A percentile compares a stretch with the other conserved stretches of the same genome.
These are phyloP conservation scores for Mucor velutinosus DNA, from an alignment of 371 early-diverging fungal genomes.

Conservation along the genomic window DNA sequence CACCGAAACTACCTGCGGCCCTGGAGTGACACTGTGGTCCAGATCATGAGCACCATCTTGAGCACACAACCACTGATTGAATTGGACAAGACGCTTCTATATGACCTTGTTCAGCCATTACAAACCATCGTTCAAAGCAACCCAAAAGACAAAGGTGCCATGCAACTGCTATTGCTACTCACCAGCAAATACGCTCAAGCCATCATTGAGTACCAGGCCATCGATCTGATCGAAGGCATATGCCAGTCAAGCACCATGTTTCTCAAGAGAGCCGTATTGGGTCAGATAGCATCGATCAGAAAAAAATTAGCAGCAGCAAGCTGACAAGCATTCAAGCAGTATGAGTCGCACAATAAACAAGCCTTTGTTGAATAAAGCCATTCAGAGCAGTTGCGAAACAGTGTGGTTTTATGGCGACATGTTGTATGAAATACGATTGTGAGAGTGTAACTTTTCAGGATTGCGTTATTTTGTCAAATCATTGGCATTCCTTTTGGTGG, in stretches of 20 bases:
- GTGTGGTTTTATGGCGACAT: background rate
- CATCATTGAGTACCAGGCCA: conserved; percentile 9
- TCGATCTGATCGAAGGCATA: conserved; percentile 3
- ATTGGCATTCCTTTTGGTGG: background rate
- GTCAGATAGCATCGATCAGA: conserved; percentile 10
- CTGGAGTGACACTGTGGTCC: conserved; percentile 14
- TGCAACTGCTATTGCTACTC: conserved; percentile 18
- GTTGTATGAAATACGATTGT: background rate
- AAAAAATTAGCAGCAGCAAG: conserved; percentile 3
- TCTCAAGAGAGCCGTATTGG: conserved; percentile 20
- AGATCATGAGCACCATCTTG: conserved; percentile 9
- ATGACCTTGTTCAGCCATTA: conserved; percentile 14
- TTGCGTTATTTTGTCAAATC: background rate
- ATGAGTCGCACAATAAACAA: background rate
- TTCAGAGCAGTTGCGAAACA: background rate
- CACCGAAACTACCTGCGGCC: conserved; percentile 9
- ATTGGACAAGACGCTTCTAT: background rate
- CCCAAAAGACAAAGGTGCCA: conserved; percentile 24
- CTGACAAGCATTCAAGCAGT: background rate
- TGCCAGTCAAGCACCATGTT: conserved; percentile 20
- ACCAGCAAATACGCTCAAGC: conserved; percentile 23
- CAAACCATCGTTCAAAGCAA: conserved; percentile 5
- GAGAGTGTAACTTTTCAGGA: background rate
- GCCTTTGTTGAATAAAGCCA: too few species aligned
- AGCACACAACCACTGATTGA: conserved; percentile 11